These are phyloP conservation scores for Thielaviopsis punctulata DNA, from an alignment of 2,329 filamentous ascomycete species.

Conservation along the genomic window DNA sequence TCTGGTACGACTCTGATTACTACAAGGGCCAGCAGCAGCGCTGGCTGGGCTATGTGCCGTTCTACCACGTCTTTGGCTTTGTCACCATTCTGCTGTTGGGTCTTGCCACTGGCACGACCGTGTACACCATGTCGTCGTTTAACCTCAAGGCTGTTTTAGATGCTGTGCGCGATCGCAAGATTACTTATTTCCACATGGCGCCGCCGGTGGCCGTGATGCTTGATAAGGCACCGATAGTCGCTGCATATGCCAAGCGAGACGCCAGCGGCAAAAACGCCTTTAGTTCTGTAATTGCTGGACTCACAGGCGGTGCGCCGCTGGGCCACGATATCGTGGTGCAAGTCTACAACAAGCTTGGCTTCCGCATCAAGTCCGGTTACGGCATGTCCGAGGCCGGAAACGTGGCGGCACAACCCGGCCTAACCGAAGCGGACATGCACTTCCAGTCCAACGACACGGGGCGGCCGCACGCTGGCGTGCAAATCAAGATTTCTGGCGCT, in stretches of 20 bases:
- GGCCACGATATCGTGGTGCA: conserved; percentile 36
- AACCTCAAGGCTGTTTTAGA: conserved; percentile 48
- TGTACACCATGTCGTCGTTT: conserved; percentile 56
- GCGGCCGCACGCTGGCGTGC: conserved; percentile 47
- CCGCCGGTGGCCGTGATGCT: conserved; percentile 55
- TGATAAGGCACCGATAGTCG: conserved; percentile 51
- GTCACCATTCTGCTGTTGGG: conserved; percentile 41
- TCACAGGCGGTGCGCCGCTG: conserved; percentile 48
- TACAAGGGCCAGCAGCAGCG: conserved; percentile 21
- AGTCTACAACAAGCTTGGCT: conserved; percentile 42
- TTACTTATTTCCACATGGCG: conserved; percentile 48
- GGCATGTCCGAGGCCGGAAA: conserved; percentile 61
- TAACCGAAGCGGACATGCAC: conserved; percentile 27
- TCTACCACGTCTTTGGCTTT: conserved; percentile 49
- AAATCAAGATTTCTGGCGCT: conserved; percentile 44
- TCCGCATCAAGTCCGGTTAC: conserved; percentile 42
- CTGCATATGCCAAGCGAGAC: conserved; percentile 35
- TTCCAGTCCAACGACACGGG: conserved; percentile 42
- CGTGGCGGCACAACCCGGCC: conserved; percentile 41
- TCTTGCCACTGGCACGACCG: conserved; percentile 32
- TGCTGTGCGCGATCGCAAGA: conserved; percentile 40
- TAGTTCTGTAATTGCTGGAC: conserved; percentile 33
- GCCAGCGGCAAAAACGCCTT: conserved; percentile 33
- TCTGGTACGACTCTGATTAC: conserved; percentile 32
- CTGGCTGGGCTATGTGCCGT: conserved; percentile 48